Conservation (phyloP, 768 basidiomycete genomes). For the Coprinopsis sp. region DNA sequence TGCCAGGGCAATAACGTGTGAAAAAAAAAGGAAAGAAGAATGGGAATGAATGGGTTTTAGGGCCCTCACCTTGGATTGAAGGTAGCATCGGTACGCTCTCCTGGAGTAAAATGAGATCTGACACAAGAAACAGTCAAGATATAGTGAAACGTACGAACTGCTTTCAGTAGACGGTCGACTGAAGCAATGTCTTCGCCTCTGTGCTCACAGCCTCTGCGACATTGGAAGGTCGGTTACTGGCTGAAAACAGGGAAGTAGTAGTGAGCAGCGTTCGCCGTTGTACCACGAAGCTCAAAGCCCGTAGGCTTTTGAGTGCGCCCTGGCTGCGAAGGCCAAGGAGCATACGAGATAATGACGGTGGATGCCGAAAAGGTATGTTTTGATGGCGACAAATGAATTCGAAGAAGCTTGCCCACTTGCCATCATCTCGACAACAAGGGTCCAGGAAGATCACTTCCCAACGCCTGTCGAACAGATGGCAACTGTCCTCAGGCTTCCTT, state of each 20-base stretch:
- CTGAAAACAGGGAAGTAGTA: background rate
- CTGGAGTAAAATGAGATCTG: too few species aligned
- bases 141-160: conserved; percentile 44
- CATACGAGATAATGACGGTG: too few species aligned
- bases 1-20: conserved; percentile 18
- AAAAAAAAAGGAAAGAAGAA: background rate
- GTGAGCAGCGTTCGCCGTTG: too few species aligned
- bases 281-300: too few species aligned
- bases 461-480: background rate
- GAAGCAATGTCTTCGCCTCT: conserved; percentile 57
- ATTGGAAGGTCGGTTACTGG: background rate
- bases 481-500: background rate
- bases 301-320: too few species aligned
- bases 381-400: background rate
- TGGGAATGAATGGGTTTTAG: conserved; percentile 33
- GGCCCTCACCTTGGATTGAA: too few species aligned
- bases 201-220: conserved; percentile 47
- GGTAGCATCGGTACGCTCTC: conserved; percentile 47
- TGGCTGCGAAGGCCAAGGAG: too few species aligned
- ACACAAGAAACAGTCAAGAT: too few species aligned
- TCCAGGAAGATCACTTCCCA: too few species aligned
- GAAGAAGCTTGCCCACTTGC: background rate
- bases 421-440: background rate
- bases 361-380: too few species aligned
- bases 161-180: conserved; percentile 53